These are phyloP conservation scores for Trichoderma afroharzianum DNA, from an alignment of 2,329 filamentous ascomycete species.

Conservation along the genomic window DNA sequence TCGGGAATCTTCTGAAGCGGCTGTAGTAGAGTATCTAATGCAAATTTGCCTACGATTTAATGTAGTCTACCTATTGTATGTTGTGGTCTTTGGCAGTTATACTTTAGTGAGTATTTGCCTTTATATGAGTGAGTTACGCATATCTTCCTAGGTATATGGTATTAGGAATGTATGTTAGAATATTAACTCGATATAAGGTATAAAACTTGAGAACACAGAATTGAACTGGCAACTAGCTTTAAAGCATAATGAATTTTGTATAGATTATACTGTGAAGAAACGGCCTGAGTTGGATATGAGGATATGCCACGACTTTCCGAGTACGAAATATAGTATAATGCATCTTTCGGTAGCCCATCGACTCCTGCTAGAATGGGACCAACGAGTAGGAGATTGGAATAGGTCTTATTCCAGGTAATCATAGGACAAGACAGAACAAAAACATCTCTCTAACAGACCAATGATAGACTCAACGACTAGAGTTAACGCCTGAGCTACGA, in stretches of 20 bases:
- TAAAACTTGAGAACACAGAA: not conserved
- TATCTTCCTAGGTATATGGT: not conserved
- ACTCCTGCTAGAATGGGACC: too few relatives aligned
- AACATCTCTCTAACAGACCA: not conserved
- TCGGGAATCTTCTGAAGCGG: not conserved
- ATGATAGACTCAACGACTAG: not conserved
- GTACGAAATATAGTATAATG: too few relatives aligned
- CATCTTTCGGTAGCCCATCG: too few relatives aligned
- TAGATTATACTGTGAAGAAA: not conserved
- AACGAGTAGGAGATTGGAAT: not conserved
- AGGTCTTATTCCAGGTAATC: not conserved
- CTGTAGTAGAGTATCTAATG: not conserved
- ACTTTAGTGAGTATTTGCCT: not conserved
- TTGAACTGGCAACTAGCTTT: not conserved
- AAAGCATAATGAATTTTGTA: not conserved
- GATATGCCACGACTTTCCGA: not conserved
- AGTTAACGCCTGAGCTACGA: not conserved
- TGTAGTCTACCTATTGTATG: not conserved
- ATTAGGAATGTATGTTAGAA: too few relatives aligned
- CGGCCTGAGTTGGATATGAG: not conserved
- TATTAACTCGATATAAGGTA: not conserved
- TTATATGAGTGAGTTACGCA: not conserved
- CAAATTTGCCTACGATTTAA: not conserved
- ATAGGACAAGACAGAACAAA: too few relatives aligned
- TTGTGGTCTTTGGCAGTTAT: not conserved